Conservation (phyloP, 2,329 filamentous ascomycete genomes). For the Trichoderma sp. region DNA sequence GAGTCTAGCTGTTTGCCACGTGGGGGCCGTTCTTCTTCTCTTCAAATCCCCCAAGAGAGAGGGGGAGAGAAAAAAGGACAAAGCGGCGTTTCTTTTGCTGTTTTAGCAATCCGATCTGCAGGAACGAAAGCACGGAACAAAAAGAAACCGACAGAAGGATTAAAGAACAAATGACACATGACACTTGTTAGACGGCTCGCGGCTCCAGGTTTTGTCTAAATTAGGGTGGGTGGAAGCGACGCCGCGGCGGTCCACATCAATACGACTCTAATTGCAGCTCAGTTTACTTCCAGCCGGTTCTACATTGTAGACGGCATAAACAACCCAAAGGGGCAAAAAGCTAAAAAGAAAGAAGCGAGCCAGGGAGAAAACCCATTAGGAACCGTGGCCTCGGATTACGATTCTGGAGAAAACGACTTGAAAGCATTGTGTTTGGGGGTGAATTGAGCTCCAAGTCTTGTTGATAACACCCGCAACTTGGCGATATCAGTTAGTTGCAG, state of each 20-base stretch:
- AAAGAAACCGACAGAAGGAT: neutral
- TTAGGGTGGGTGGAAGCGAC: neutral
- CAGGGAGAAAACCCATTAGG: neutral
- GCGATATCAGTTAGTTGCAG: neutral
- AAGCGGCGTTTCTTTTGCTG: neutral
- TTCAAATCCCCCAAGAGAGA: neutral
- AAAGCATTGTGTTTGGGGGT: neutral
- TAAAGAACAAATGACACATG: neutral
- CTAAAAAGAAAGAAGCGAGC: neutral
- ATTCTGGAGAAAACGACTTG: neutral
- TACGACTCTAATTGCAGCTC: neutral
- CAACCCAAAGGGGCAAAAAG: neutral
- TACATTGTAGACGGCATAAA: neutral
- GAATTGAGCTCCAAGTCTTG: neutral
- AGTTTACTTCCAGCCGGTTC: too few species aligned
- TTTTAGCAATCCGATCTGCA: neutral
- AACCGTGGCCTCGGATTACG: neutral
- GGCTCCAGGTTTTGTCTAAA: slow-evolving; percentile 11
- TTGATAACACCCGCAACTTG: neutral
- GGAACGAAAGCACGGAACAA: neutral
- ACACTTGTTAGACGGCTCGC: neutral
- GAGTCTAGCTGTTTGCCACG: slow-evolving; percentile 7
- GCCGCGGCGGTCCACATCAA: neutral
- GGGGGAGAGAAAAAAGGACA: neutral
- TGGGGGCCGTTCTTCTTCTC: neutral